A percentile compares a stretch with the other conserved stretches of the same genome.
These are phyloP conservation scores for Mucor mucedo DNA, from an alignment of 371 early-diverging fungal genomes.

Conservation along the genomic window DNA sequence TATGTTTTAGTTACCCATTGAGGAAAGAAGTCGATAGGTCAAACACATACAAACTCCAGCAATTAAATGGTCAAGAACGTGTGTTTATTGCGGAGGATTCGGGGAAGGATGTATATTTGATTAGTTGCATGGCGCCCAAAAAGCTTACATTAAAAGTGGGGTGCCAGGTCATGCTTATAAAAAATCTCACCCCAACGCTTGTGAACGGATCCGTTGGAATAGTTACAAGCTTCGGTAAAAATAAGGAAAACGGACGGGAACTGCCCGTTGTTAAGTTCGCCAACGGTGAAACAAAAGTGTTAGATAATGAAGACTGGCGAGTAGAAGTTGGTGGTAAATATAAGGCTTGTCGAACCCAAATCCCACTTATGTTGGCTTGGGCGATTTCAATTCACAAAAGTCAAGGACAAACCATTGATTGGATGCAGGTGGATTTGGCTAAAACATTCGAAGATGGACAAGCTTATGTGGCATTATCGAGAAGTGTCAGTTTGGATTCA, in stretches of 20 bases:
- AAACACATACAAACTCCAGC: slow-evolving; percentile 60
- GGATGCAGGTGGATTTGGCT: slow-evolving; percentile 78
- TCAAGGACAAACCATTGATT: slow-evolving; percentile 92
- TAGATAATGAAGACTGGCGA: not conserved
- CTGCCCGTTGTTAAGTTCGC: slow-evolving; percentile 54
- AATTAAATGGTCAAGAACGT: slow-evolving; percentile 50
- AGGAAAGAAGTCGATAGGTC: slow-evolving; percentile 74
- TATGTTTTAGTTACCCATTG: slow-evolving; percentile 53
- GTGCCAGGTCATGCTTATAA: slow-evolving; percentile 90
- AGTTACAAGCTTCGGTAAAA: slow-evolving; percentile 57
- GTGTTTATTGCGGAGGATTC: slow-evolving; percentile 41
- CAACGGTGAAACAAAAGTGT: slow-evolving; percentile 30
- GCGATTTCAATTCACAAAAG: slow-evolving; percentile 84
- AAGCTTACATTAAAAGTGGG: slow-evolving; percentile 68
- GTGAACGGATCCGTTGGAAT: slow-evolving; percentile 90
- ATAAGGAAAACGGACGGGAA: not conserved
- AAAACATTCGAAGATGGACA: slow-evolving; percentile 87
- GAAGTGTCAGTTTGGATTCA: slow-evolving; percentile 69
- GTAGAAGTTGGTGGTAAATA: not conserved
- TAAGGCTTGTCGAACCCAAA: slow-evolving; percentile 46
- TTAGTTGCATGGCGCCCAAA: slow-evolving; percentile 63
- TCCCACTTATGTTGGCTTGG: slow-evolving; percentile 74
- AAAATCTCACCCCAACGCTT: slow-evolving; percentile 70
- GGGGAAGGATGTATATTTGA: slow-evolving; percentile 38
- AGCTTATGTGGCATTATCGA: slow-evolving; percentile 88